These are phyloP conservation scores for Pyrus betulifolia DNA, from an alignment of 306 rosid genomes.

Conservation along the genomic window DNA sequence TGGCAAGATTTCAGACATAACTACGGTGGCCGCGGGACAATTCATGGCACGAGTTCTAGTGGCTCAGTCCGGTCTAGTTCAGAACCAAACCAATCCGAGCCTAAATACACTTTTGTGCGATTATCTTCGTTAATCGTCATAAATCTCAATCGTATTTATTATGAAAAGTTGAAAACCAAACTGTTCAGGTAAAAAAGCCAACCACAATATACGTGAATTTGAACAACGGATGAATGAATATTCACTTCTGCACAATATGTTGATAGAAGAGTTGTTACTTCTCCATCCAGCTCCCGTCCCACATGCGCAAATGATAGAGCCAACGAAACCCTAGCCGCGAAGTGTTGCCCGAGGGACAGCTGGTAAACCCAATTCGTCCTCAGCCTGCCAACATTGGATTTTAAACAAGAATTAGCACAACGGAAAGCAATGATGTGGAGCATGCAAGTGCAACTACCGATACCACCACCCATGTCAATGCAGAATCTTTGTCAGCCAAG, in stretches of 20 bases:
- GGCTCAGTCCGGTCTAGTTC: too few relatives aligned
- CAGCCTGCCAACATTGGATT: conserved; percentile 43
- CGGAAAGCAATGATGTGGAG: neutral
- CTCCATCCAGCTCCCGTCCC: neutral
- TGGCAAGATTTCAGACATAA: too few relatives aligned
- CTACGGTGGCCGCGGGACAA: too few relatives aligned
- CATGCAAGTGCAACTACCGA: neutral
- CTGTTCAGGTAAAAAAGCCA: neutral
- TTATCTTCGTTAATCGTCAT: too few relatives aligned
- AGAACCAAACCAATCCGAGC: too few relatives aligned
- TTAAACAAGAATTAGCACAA: conserved; percentile 10
- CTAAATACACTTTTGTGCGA: too few relatives aligned
- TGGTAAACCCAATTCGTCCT: conserved; percentile 89
- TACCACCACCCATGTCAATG: neutral
- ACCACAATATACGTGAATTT: conserved; percentile 10
- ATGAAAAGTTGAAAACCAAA: neutral
- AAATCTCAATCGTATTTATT: neutral
- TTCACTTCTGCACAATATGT: conserved; percentile 49
- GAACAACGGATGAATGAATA: conserved; percentile 11
- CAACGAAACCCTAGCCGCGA: conserved; percentile 43
- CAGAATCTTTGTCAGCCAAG: neutral
- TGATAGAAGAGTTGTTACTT: conserved; percentile 23
- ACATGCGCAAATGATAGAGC: neutral
- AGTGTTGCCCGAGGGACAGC: conserved; percentile 78
- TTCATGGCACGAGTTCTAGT: too few relatives aligned